These are phyloP conservation scores for Boletus vinaceobasis DNA, from an alignment of 768 basidiomycete species.

Conservation along the genomic window DNA sequence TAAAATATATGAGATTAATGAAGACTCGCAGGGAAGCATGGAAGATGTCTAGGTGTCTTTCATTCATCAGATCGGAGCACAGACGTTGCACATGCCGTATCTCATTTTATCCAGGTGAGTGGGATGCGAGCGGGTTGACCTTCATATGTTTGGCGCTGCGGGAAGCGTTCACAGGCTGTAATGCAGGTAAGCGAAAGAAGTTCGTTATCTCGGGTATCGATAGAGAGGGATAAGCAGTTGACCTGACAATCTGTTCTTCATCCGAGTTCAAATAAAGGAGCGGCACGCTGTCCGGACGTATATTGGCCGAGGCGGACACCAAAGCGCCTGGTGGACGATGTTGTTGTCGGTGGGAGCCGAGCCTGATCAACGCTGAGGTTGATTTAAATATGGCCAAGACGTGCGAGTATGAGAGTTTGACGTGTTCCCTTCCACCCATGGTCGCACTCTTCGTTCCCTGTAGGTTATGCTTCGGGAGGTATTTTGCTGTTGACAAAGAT, in stretches of 20 bases:
- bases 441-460: neutral
- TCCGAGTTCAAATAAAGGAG: conserved; percentile 1
- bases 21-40: neutral
- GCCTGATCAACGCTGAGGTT: neutral
- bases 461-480: no score
- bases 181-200: conserved; percentile 8
- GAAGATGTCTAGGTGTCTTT: neutral
- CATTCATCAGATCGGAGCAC: neutral
- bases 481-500: no score
- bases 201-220: neutral
- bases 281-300: conserved; percentile 10
- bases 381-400: no score
- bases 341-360: no score
- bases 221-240: neutral
- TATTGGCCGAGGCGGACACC: conserved; percentile 6
- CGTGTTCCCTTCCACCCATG: neutral
- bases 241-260: neutral
- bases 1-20: neutral
- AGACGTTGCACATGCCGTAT: no score
- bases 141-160: neutral
- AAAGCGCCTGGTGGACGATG: conserved; percentile 5
- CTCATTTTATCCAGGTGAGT: neutral
- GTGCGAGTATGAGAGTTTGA: neutral
- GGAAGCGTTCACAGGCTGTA: neutral
- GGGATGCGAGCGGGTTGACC: neutral